phyloP scores from a whole-genome alignment of 2,329 filamentous ascomycete genomes.

The Diaporthe ilicicola region DNA sequence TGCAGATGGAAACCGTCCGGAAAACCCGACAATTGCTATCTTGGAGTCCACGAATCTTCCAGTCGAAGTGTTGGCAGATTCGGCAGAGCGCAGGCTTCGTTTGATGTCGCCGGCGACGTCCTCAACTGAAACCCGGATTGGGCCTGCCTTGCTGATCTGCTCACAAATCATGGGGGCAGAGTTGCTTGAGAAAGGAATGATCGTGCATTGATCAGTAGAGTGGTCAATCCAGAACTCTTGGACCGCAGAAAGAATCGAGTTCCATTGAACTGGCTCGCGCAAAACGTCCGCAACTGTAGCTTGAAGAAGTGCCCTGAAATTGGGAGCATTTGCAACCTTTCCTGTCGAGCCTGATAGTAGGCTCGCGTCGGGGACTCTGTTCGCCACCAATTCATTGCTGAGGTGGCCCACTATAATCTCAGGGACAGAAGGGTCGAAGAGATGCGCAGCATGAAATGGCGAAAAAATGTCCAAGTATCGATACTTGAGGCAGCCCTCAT shows the following conservation, averaged over 20 bases:
- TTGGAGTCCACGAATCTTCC: not conserved
- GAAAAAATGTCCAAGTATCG: conserved; percentile 7
- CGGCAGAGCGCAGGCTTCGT: not conserved
- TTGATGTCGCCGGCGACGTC: conserved; percentile 1
- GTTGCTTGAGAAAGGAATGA: not conserved
- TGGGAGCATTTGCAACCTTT: conserved; percentile 4
- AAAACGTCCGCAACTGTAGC: conserved; percentile 1
- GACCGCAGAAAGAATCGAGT: not conserved
- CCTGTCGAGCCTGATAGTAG: not conserved
- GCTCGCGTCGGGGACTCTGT: not conserved
- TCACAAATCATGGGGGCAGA: not conserved
- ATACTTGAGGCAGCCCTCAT: not conserved
- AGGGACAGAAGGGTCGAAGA: not conserved
- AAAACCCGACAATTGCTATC: conserved; percentile 6
- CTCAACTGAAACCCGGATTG: not conserved
- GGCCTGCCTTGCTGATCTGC: not conserved
- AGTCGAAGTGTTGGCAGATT: not conserved
- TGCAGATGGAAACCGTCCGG: conserved; percentile 8
- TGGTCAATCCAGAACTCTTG: not conserved
- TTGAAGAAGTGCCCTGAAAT: not conserved
- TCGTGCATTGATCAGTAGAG: not conserved
- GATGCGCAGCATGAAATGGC: conserved; percentile 1
- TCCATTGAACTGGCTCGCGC: not conserved
- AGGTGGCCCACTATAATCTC: not conserved
- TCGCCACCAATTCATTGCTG: not conserved